Evolutionary conservation across 371 early-diverging fungal species (phyloP).

Genomic region (Rhizopus sp.): DNA sequence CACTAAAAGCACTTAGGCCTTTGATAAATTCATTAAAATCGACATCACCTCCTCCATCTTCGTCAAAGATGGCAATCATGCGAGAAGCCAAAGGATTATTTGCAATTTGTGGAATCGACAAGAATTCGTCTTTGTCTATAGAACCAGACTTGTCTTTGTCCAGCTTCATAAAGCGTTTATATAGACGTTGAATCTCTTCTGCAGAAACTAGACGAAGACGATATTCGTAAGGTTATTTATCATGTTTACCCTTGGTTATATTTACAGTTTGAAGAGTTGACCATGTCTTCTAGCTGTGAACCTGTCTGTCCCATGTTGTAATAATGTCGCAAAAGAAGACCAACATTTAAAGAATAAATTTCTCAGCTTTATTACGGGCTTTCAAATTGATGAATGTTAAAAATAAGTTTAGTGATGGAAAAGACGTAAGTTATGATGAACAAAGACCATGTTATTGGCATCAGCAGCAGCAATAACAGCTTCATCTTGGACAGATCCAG

Average conservation of each 20-base stretch:
- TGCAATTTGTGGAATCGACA: constrained; percentile 93
- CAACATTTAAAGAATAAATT: not conserved
- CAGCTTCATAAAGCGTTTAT: constrained; percentile 95
- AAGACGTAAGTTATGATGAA: constrained; percentile 84
- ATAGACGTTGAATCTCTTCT: constrained; percentile 95
- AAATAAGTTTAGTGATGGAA: constrained; percentile 86
- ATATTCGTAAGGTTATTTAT: not conserved
- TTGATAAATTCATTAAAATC: constrained; percentile 97
- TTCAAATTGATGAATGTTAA: not conserved
- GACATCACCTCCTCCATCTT: constrained; percentile 96
- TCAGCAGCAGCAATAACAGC: constrained; percentile 86
- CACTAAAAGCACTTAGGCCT: constrained; percentile 91
- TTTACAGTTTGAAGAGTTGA: constrained; percentile 55
- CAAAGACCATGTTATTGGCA: constrained; percentile 78
- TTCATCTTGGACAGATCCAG: constrained; percentile 88
- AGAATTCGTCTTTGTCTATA: constrained; percentile 95
- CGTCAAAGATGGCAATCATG: constrained; percentile 95
- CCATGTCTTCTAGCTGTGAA: constrained; percentile 57
- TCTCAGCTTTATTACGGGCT: not conserved
- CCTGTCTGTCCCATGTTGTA: constrained; percentile 43
- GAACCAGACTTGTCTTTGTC: constrained; percentile 95
- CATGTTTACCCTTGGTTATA: constrained; percentile 3
- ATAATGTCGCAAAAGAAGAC: not conserved
- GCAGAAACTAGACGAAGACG: constrained; percentile 67
- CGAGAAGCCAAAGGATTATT: constrained; percentile 95